phyloP scores from a whole-genome alignment of 1,139 yeast genomes.

The Pichia terricola region DNA sequence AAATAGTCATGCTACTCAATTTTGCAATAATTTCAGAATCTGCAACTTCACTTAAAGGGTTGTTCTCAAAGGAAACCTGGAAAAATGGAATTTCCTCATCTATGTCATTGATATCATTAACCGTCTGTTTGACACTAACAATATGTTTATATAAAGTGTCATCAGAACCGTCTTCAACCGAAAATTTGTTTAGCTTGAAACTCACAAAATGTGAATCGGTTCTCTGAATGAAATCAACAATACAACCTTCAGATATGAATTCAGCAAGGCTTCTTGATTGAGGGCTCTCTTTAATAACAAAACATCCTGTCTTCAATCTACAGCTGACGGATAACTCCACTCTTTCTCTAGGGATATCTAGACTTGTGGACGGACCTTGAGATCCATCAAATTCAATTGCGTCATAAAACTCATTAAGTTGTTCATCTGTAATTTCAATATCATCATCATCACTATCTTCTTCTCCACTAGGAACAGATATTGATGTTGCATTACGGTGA shows the following conservation, averaged over 20 bases:
- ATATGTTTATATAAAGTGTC: constrained; percentile 69
- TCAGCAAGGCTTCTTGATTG: constrained; percentile 51
- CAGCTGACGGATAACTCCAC: constrained; percentile 59
- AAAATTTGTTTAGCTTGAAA: constrained; percentile 69
- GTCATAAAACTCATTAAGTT: constrained; percentile 75
- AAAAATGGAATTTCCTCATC: constrained; percentile 48
- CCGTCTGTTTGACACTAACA: constrained; percentile 65
- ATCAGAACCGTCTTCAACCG: constrained; percentile 81
- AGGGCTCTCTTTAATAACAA: constrained; percentile 43
- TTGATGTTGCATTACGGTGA: not conserved
- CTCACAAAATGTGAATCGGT: constrained; percentile 69
- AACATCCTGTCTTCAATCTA: constrained; percentile 66
- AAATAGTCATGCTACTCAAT: constrained; percentile 79
- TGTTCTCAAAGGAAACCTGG: constrained; percentile 70
- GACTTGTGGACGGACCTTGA: constrained; percentile 39
- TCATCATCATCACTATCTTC: constrained; percentile 12
- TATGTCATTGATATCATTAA: not conserved
- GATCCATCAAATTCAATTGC: constrained; percentile 88
- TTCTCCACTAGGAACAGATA: constrained; percentile 4
- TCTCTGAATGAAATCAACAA: constrained; percentile 63
- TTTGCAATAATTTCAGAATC: constrained; percentile 70
- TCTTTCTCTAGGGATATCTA: constrained; percentile 68
- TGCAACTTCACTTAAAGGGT: constrained; percentile 77
- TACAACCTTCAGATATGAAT: constrained; percentile 74
- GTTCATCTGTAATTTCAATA: constrained; percentile 48